Evolutionary conservation across 345 rosid genomes (phyloP).

Genomic region (Hirschfeldia incana): DNA sequence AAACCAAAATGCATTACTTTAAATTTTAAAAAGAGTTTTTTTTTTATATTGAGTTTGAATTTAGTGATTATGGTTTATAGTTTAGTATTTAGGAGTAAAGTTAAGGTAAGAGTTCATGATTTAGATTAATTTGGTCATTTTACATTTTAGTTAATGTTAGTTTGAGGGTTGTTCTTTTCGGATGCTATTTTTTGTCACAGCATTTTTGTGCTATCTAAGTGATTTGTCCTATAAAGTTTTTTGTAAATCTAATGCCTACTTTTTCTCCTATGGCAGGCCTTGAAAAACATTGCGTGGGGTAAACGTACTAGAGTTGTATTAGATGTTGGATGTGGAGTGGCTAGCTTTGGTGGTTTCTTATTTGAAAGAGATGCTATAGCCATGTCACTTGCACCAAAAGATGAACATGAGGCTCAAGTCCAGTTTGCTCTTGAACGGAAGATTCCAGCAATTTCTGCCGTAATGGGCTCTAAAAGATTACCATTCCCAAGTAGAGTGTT

Average conservation of each 20-base stretch:
- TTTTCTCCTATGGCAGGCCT: conserved; percentile 46
- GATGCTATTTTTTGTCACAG: background rate
- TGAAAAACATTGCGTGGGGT: conserved; percentile 79
- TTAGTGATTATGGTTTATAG: background rate
- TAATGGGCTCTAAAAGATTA: conserved; percentile 88
- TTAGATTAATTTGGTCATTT: background rate
- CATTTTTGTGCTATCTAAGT: background rate
- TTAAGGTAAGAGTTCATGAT: too few relatives aligned
- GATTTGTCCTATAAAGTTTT: background rate
- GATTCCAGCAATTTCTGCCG: conserved; percentile 94
- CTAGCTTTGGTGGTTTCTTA: conserved; percentile 89
- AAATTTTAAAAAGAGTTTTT: background rate
- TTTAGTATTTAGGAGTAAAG: too few relatives aligned
- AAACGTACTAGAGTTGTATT: conserved; percentile 67
- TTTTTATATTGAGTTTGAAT: background rate
- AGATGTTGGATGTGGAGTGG: conserved; percentile 98
- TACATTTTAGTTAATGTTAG: background rate
- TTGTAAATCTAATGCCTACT: background rate
- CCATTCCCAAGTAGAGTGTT: conserved; percentile 91
- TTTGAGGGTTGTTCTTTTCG: background rate
- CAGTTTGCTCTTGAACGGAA: conserved; percentile 96
- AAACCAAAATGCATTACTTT: background rate
- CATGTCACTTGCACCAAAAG: conserved; percentile 97
- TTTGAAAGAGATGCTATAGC: conserved; percentile 86
- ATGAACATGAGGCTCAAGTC: conserved; percentile 96